Evolutionary conservation across 495 filamentous ascomycete species (phyloP).

Genomic region (Penicillium ochrochloron): DNA sequence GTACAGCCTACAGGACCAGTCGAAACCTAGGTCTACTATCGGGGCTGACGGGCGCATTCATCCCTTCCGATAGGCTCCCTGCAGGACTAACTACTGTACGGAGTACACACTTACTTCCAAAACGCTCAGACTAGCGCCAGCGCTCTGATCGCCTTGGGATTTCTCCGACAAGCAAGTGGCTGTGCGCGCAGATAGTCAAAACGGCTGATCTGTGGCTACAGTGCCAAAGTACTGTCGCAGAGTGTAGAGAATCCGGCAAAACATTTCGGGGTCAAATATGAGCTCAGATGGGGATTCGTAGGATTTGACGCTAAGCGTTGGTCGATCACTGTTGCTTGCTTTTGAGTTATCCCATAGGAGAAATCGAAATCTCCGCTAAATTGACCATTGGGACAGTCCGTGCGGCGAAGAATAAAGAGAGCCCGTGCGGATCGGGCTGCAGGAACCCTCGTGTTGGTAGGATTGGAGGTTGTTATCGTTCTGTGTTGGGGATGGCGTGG

Average conservation of each 20-base stretch:
- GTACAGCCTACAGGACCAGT: background rate
- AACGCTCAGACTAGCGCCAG: background rate
- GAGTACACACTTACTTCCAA: too few species aligned
- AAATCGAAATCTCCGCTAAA: background rate
- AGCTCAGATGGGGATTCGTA: slow-evolving; percentile 10
- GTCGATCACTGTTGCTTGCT: slow-evolving; percentile 10
- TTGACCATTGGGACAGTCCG: background rate
- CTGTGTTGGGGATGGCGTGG: background rate
- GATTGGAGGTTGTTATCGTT: background rate
- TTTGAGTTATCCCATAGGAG: background rate
- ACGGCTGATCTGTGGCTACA: background rate
- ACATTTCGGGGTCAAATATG: background rate
- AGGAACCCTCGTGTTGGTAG: slow-evolving; percentile 12
- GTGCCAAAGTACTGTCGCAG: background rate
- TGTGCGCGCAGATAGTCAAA: background rate
- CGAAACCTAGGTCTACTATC: slow-evolving; percentile 1
- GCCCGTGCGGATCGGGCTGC: slow-evolving; percentile 13
- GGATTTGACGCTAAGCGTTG: slow-evolving; percentile 4
- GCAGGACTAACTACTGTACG: background rate
- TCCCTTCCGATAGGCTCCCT: slow-evolving; percentile 5
- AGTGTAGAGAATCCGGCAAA: background rate
- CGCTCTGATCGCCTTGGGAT: background rate
- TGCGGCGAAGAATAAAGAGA: too few species aligned
- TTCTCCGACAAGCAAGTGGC: background rate
- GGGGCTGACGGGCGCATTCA: slow-evolving; percentile 5